Evolutionary conservation across 345 rosid species (phyloP), one percentile per base, ranked within the genome.

Genomic region (Syzygium grande): DNA sequence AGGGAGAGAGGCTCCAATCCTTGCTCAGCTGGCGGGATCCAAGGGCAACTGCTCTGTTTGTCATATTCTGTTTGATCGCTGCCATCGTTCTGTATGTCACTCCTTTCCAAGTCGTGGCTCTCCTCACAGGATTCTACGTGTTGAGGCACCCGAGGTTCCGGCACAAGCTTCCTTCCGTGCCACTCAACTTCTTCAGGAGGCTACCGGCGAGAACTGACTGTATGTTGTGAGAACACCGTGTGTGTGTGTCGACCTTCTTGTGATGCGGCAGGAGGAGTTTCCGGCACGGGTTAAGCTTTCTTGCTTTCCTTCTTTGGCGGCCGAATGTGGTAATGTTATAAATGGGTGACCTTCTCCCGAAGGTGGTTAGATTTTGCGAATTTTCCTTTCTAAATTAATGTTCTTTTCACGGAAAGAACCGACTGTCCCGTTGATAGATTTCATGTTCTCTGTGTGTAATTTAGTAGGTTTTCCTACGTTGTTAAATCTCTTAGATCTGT

Each of bases 11-110:
- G 92, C 87, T 97, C 27, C 98, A 95, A 88, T 96, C 98, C 83
- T 77, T 97, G 86, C 95, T 97, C 30, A 97, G 98, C 93, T 97
- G 99, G 99, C 92, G 99, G 86, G 99, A 97, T 89, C 98, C 99
- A 6, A 93, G 98, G 89, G 99, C 99, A 27, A 93, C 98, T 0
- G 92, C 97, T 0, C 92, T 97, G 29, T 97, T 97, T 25, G 97
- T 96, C 85, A 86, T 96, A 14, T 97, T 97, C 92, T 97, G 99
- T 86, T 88, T 97, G 92, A 87, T 96, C 17, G 95, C 98, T 29
- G 98, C 99, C 21, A 87, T 97, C 11, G 91, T 97, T 61, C 93
- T 97, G 34, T 97, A 97, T 85, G 94, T 97, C 56, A 95, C 98
- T 7, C 99, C 98, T 6, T 97, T 97, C 91, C 98, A 97, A 91